A percentile compares a stretch with the other conserved stretches of the same genome.
These are phyloP conservation scores for Phytopythium litorale DNA, from an alignment of 352 stramenopile species.

Conservation along the genomic window DNA sequence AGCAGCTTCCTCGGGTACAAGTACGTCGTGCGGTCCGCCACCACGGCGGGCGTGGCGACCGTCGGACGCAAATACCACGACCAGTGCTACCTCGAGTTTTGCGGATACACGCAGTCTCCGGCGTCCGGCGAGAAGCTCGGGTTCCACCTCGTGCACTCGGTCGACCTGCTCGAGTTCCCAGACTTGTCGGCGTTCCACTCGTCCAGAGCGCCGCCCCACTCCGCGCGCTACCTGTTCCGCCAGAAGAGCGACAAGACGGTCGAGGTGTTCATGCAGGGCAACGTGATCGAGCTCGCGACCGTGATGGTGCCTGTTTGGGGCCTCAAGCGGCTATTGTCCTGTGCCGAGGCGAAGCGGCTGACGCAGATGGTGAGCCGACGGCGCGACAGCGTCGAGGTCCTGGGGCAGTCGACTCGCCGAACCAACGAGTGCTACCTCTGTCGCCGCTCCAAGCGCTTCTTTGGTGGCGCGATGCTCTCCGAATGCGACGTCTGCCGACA, in stretches of 20 bases:
- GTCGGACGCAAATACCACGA: slow-evolving; percentile 23
- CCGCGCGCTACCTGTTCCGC: slow-evolving; percentile 35
- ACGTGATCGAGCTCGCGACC: slow-evolving; percentile 8
- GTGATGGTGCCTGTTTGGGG: slow-evolving; percentile 20
- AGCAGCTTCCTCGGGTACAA: slow-evolving; percentile 45
- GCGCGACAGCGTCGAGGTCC: slow-evolving; percentile 27
- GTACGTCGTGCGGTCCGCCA: slow-evolving; percentile 30
- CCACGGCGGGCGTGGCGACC: slow-evolving; percentile 6
- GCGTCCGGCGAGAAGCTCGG: slow-evolving; percentile 25
- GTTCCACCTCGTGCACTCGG: slow-evolving; percentile 34
- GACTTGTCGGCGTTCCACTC: slow-evolving; percentile 21
- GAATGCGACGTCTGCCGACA: slow-evolving; percentile 45
- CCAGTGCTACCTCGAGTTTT: slow-evolving; percentile 39
- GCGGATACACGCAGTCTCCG: slow-evolving; percentile 25
- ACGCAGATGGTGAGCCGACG: slow-evolving; percentile 35
- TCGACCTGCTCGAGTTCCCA: slow-evolving; percentile 27
- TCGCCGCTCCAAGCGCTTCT: slow-evolving; percentile 35
- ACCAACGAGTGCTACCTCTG: slow-evolving; percentile 20
- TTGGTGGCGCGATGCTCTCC: slow-evolving; percentile 18
- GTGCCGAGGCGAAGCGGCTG: slow-evolving; percentile 41
- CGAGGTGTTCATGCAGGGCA: slow-evolving; percentile 35
- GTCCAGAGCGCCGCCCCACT: slow-evolving; percentile 4
- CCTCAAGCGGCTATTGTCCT: slow-evolving; percentile 28
- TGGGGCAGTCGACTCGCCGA: slow-evolving; percentile 9
- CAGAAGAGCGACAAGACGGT: slow-evolving; percentile 29